Evolutionary conservation across 1,284 basidiomycete species (phyloP), one percentile per base, ranked within the genome.

Genomic region (Ceratobasidium sp.): DNA sequence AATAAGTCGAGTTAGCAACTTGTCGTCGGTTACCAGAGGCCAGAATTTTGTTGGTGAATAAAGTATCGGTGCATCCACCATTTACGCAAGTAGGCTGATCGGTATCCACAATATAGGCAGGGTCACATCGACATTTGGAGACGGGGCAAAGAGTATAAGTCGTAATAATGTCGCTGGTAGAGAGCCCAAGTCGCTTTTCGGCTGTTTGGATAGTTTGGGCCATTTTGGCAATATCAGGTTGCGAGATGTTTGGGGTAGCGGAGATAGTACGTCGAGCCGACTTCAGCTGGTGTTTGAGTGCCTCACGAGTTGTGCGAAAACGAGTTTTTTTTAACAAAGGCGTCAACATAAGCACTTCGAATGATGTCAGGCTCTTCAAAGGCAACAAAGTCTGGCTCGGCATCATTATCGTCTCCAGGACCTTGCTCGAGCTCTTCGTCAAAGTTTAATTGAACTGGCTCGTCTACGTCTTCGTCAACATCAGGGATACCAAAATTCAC

Each of bases 321-420:
- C 34, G 41, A 2, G 27, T 27, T 22, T 19, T 59, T 71, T 13
- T 71, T 54, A 22, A 71, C 22, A 34, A 59, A 46, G 1, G 68
- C 54, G 49, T 71, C 54, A 14, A 69, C 37, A 58, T 69, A 54
- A 4, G 53, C 66, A 27, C 58, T 56, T 13, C 66, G 34, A 19
- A 58, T 71, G 16, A 59, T 6, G 11, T 41, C 39, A 7, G 54
- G 68, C 43, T 58, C 54, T 6, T 46, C 9, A 19, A 71, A 69
- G 0, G 53, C 53, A 13, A 24, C 66, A n/a, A 6, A 63, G 48
- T 34, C 14, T 34, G 27, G 29, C 6, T 46, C 24, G 14, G 6
- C 9, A 8, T 58, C 56, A 58, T 34, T 27, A 2, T 34, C 53
- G 27, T 1, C 24, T 19, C 29, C 46, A 9, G 46, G 63, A 16